These are phyloP conservation scores for Nepenthes gracilis DNA, from an alignment of 148 eudicot genomes.

Conservation along the genomic window DNA sequence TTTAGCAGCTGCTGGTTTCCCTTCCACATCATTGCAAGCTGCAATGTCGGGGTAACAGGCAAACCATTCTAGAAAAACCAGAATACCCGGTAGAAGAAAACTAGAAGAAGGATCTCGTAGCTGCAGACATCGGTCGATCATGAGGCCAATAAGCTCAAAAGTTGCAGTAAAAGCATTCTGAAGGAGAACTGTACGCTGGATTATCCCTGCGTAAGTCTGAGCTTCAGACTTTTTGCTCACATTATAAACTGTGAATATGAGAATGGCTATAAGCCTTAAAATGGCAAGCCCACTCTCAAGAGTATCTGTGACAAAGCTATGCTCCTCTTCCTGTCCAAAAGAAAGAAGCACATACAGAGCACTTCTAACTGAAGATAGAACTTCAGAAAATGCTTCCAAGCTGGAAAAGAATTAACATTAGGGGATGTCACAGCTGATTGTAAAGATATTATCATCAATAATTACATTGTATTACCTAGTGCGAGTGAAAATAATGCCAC, in stretches of 20 bases:
- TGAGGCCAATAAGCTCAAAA: slow-evolving; percentile 38
- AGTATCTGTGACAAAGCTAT: slow-evolving; percentile 28
- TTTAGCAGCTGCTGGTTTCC: slow-evolving; percentile 22
- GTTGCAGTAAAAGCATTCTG: slow-evolving; percentile 38
- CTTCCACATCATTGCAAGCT: slow-evolving; percentile 19
- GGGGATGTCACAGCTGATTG: slow-evolving; percentile 1
- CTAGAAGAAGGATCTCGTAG: slow-evolving; percentile 38
- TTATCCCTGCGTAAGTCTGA: slow-evolving; percentile 41
- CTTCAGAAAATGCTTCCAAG: slow-evolving; percentile 33
- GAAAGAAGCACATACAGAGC: slow-evolving; percentile 36
- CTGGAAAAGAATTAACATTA: slow-evolving; percentile 19
- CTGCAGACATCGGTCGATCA: slow-evolving; percentile 33
- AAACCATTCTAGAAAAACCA: slow-evolving; percentile 53
- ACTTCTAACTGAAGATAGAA: slow-evolving; percentile 31
- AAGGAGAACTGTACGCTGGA: slow-evolving; percentile 36
- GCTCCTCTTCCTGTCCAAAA: slow-evolving; percentile 39
- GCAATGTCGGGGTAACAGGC: slow-evolving; percentile 44
- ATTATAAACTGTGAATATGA: slow-evolving; percentile 38
- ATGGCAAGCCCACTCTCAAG: slow-evolving; percentile 31
- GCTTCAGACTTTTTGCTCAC: slow-evolving; percentile 40
- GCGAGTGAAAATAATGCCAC: slow-evolving; percentile 44
- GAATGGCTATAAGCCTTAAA: slow-evolving; percentile 31
- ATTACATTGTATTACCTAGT: slow-evolving; percentile 27
- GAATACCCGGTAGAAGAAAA: slow-evolving; percentile 42
- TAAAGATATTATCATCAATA: not conserved